Evolutionary conservation across 176 grass and related monocot genomes (phyloP).

Genomic region (Chrysopogon serrulatus): DNA sequence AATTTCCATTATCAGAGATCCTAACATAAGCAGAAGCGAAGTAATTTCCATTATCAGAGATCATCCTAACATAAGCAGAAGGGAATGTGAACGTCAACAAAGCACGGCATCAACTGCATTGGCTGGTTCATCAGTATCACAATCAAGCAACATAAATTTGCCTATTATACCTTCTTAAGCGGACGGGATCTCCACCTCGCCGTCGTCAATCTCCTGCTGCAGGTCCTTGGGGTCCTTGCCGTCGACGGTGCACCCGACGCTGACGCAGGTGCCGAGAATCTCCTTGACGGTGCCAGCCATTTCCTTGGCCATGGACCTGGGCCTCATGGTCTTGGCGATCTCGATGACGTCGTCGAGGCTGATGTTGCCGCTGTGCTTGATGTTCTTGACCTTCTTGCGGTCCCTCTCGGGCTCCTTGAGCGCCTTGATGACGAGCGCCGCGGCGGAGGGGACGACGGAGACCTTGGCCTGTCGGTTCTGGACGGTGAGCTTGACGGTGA

Average conservation of each 20-base stretch:
- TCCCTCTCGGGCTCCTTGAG: conserved; percentile 81
- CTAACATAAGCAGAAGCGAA: too few species aligned
- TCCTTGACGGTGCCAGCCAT: conserved; percentile 58
- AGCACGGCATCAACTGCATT: neutral
- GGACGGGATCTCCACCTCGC: conserved; percentile 50
- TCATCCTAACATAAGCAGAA: neutral
- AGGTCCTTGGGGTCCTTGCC: conserved; percentile 77
- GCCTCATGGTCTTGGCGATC: conserved; percentile 53
- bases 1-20: too few species aligned
- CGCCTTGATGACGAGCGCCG: conserved; percentile 74
- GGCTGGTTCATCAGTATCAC: neutral
- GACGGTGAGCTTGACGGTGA: conserved; percentile 83
- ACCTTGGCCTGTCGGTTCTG: conserved; percentile 86
- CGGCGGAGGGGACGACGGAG: conserved; percentile 69
- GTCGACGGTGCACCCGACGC: conserved; percentile 65
- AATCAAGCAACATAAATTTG: neutral
- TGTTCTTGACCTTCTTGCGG: conserved; percentile 81
- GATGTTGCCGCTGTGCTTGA: conserved; percentile 78
- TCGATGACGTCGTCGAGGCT: conserved; percentile 70
- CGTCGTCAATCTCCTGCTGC: conserved; percentile 59
- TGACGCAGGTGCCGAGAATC: conserved; percentile 66
- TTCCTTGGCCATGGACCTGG: conserved; percentile 65
- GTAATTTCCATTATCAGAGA: neutral
- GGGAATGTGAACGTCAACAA: neutral
- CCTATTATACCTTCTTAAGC: conserved; percentile 32